Evolutionary conservation across 2,329 filamentous ascomycete genomes (phyloP).

Genomic region (Catunica adiposa): DNA sequence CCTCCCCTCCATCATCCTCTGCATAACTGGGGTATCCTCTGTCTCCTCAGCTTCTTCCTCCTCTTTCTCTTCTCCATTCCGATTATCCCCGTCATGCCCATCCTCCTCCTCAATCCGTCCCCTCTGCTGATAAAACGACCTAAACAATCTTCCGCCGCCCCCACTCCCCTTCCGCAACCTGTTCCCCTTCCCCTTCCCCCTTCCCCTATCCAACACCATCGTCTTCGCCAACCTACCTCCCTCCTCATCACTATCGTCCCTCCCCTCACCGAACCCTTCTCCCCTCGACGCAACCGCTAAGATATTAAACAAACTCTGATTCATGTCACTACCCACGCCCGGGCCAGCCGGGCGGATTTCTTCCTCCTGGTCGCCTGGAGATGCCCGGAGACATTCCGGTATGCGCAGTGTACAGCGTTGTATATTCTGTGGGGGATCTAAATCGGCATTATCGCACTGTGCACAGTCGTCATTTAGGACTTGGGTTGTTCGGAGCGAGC

Average conservation of each 20-base stretch:
- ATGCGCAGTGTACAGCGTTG: background rate
- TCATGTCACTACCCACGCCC: constrained; percentile 49
- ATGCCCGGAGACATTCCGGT: background rate
- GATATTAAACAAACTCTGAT: constrained; percentile 86
- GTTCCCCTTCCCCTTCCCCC: background rate
- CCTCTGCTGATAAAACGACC: background rate
- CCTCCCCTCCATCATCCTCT: constrained; percentile 57
- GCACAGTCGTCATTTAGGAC: too few species aligned
- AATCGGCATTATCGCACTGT: too few species aligned
- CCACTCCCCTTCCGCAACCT: background rate
- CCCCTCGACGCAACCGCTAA: constrained; percentile 42
- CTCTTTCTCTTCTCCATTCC: background rate
- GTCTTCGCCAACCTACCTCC: background rate
- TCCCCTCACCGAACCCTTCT: background rate
- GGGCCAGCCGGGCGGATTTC: constrained; percentile 29
- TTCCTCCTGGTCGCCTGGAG: constrained; percentile 28
- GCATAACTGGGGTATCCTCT: constrained; percentile 47
- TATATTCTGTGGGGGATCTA: background rate
- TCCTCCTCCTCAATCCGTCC: constrained; percentile 36
- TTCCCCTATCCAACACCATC: too few species aligned
- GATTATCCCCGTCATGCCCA: constrained; percentile 38
- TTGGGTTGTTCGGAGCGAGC: background rate
- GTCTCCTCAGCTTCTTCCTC: constrained; percentile 20
- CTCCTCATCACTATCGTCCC: background rate
- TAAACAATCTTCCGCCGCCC: too few species aligned